Percentiles rank a stretch among this genome's conserved stretches.
Evolutionary conservation across 148 eudicot genomes (phyloP).

Genomic region (Camellia sinensis): DNA sequence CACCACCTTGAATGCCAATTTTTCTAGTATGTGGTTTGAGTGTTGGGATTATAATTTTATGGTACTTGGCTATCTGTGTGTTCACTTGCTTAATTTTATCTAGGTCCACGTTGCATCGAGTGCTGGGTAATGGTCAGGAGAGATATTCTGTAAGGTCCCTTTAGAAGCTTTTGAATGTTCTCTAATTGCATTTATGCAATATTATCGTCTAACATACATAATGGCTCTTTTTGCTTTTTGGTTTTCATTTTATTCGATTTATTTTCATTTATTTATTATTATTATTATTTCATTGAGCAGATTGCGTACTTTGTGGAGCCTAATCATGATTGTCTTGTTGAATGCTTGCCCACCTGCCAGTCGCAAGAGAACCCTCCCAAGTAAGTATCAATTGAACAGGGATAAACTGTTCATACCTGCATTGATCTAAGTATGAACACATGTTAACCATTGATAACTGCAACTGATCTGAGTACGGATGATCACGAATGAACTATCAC

Average conservation of each 20-base stretch:
- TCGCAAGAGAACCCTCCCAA: conserved; percentile 78
- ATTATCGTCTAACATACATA: neutral
- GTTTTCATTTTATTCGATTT: neutral
- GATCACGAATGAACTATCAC: neutral
- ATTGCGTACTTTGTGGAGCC: conserved; percentile 86
- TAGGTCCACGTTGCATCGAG: conserved; percentile 95
- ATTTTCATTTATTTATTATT: no score
- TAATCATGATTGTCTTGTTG: conserved; percentile 74
- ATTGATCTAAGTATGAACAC: neutral
- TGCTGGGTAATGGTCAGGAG: conserved; percentile 73
- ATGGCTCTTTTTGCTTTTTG: neutral
- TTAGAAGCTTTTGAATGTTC: conserved; percentile 10
- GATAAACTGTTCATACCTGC: neutral
- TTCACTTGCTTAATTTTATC: no score
- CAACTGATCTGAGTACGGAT: neutral
- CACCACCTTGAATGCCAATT: neutral
- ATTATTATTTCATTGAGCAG: no score
- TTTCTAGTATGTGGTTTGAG: neutral
- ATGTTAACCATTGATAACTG: neutral
- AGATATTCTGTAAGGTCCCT: conserved; percentile 82
- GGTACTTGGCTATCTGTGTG: neutral
- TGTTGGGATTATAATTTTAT: neutral
- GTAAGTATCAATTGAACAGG: conserved; percentile 40
- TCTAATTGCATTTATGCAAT: neutral
- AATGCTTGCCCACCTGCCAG: conserved; percentile 85